Evolutionary conservation across 345 rosid genomes (phyloP).

Genomic region (Citrus trifoliata): DNA sequence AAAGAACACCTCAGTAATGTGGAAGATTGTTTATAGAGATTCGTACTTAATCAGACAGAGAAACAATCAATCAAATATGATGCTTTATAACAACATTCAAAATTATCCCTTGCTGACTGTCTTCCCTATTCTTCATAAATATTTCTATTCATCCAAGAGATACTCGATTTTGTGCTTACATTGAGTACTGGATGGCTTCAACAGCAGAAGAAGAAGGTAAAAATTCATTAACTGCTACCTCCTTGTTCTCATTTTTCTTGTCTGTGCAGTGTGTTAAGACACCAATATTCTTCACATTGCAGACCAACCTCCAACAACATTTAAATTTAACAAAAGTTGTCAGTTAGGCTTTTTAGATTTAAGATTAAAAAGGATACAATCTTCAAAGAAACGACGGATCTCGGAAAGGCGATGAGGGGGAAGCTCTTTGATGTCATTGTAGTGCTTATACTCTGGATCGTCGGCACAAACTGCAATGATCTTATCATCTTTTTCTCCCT

Average conservation of each 20-base stretch:
- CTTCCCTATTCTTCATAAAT: not conserved
- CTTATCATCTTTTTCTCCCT: slow-evolving; percentile 99
- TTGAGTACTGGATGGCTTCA: slow-evolving; percentile 86
- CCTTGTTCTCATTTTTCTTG: slow-evolving; percentile 97
- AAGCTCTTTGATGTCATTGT: slow-evolving; percentile 77
- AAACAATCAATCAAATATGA: not conserved
- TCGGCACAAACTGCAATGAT: slow-evolving; percentile 97
- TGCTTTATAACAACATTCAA: not conserved
- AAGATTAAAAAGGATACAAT: slow-evolving; percentile 53
- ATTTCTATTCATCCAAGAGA: not conserved
- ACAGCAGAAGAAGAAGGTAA: slow-evolving; percentile 61
- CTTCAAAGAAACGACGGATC: slow-evolving; percentile 96
- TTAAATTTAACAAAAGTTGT: not conserved
- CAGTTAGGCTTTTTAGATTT: not conserved
- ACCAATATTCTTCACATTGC: not conserved
- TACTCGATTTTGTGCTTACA: slow-evolving; percentile 39
- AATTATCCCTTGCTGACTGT: not conserved
- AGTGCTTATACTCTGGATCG: slow-evolving; percentile 95
- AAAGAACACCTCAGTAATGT: slow-evolving; percentile 14
- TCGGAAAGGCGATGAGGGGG: slow-evolving; percentile 95
- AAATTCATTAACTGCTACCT: slow-evolving; percentile 90
- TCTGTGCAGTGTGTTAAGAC: slow-evolving; percentile 42
- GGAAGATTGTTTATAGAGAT: not conserved
- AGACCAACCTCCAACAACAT: not conserved
- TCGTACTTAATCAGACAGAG: not conserved